Evolutionary conservation across 768 basidiomycete genomes (phyloP), one percentile per base, ranked within the genome.

Genomic region (Pleurotus tuber-regium): DNA sequence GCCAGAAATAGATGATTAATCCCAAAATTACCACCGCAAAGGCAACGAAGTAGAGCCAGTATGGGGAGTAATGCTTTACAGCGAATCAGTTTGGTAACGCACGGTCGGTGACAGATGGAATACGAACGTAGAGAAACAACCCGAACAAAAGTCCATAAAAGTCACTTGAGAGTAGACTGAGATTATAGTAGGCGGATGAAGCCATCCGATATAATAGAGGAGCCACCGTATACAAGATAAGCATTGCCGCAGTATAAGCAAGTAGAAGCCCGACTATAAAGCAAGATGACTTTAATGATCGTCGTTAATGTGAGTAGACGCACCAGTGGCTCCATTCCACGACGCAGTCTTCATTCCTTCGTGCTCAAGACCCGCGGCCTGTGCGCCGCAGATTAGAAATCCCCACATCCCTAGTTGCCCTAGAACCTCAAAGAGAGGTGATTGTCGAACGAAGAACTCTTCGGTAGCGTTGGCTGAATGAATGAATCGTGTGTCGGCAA

Each of bases 381-480:
- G 90, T 42, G 86, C 78, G 4, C 86, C 86, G 59, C 86, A 89
- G 64, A 92, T 84, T 43, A 93, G 63, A 50, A 83, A 80, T 24
- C 91, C 92, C 78, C 82, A 94, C 79, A 93, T 82, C 5, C 92
- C 92, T 42, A 93, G 67, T 65, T 90, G 89, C 9, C 92, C 92
- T 14, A 93, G 83, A 21, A 78, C 83, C 70, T 93, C 92, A 59
- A 91, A 93, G 33, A 93, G 70, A 4, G 92, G 92, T 10, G 83
- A 75, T 58, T 70, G 80, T 53, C 91, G 79, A 25, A 94, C 92
- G 53, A 93, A 82, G 66, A 88, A 89, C 62, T 93, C 92, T 64
- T 94, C 92, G 0, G 89, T 90, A 24, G 91, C 89, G 57, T 93
- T 93, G 19, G 88, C 90, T 92, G n/a, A 10, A 10, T 29, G 24